Base-by-base conservation (phyloP, 352 stramenopile genomes). In the Phytophthora multivora region DNA sequence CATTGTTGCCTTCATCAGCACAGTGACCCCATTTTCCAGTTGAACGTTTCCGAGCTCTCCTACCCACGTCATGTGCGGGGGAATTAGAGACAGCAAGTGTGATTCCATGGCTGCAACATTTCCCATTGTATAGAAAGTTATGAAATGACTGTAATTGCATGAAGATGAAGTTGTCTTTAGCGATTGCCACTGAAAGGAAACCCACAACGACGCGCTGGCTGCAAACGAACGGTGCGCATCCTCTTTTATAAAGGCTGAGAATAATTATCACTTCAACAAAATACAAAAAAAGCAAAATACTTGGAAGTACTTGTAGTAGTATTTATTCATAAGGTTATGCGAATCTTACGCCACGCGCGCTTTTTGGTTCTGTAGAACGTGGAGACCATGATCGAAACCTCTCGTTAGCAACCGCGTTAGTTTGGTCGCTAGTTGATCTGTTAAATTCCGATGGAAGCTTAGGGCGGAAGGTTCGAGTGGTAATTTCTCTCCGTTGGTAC, bases 301-400 rank as follows among this genome's bases (percentile, higher is more conserved):
- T n/a, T n/a, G n/a, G n/a, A n/a, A n/a, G n/a, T n/a, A n/a, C n/a
- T n/a, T n/a, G n/a, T n/a, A n/a, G n/a, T n/a, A n/a, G n/a, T n/a
- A n/a, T 36, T 36, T 9, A 4, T 36, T 23, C 21, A 23, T 23
- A 23, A 23, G 0, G 6, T 36, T 13, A 36, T 15, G 25, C n/a
- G 16, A 46, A 47, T 7, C 47, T 63, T 10, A 48, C 28, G 15
- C 45, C 47, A n/a, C 60, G 46, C 5, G 13, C 15, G 40, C 40
- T 69, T 9, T 59, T 59, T n/a, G 53, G 26, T 28, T 26, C 50
- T 55, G n/a, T 11, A 13, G 40, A 56, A 2, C 19, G 16, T 49
- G 50, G 45, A 15, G 63, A 58, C 38, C 40, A 48, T 7, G 25
- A 7, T 28, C 23, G 38, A 33, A 54, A 41, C 12, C 28, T 55